Base-by-base conservation (phyloP, 805 yeast species). In the Starmerella bombicola region DNA sequence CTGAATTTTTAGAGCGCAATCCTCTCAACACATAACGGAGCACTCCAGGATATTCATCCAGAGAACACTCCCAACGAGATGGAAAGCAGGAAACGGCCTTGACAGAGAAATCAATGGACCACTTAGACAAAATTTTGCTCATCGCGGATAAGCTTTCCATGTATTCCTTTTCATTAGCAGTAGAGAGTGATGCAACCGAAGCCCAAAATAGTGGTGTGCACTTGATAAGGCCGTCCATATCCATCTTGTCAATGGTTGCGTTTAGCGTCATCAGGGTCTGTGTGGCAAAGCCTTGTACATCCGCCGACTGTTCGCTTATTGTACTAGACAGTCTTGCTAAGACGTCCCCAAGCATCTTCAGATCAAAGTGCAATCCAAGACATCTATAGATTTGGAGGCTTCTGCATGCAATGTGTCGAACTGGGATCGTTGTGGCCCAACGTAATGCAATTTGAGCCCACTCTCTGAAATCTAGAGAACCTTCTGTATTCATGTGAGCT, bases 391-490 rank as follows among this genome's bases (percentile, higher is more conserved):
- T 70, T 57, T 91, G 98, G 61, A 93, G 88, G 0, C 97, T 86
- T 20, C 98, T 71, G 50, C 98, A 91, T 0, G 99, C 98, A 50
- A 91, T 73, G 57, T 93, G 99, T 54, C 96, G 70, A 2, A 88
- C 97, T 2, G 96, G 93, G 63, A 97, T 91, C 1, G 95, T 78
- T 0, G 98, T 91, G 0, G 98, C 96, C 98, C 98, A 91, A 22
- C 71, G 68, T 26, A 93, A 65, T 0, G 97, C 79, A 3, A 73
- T 74, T 25, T 78, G 65, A 37, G 93, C 78, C 98, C 98, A 91
- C 37, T 78, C 46, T 4, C 43, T 33, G 1, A 26, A 30, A 18
- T 49, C 46, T 13, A 48, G 26, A 5, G 81, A 31, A 4, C 44
- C 55, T 2, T 42, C 46, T 19, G 63, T 60, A 0, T 33, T 30